Evolutionary conservation across 2,329 filamentous ascomycete genomes (phyloP).

Genomic region (Alternaria arborescens): DNA sequence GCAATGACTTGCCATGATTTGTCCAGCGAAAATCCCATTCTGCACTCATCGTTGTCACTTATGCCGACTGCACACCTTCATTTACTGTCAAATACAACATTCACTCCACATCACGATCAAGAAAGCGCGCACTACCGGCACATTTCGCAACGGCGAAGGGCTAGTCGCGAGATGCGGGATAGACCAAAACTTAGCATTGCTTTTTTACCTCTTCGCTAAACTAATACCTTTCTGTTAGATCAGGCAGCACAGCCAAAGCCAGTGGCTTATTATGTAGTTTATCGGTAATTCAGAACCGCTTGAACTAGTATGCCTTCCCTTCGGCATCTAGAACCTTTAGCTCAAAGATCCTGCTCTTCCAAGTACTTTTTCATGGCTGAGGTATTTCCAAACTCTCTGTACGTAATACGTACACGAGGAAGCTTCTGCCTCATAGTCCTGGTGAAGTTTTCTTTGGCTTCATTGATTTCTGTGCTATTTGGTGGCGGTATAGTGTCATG

Average conservation of each 20-base stretch:
- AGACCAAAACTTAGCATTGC: not conserved
- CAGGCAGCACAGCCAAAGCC: not conserved
- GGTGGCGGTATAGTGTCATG: not conserved
- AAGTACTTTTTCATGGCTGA: not conserved
- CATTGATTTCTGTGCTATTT: not conserved
- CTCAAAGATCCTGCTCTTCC: not conserved
- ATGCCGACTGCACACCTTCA: not conserved
- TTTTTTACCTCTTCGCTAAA: not conserved
- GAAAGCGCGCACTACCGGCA: not conserved
- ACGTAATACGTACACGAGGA: not conserved
- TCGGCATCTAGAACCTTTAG: not conserved
- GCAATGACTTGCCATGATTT: not conserved
- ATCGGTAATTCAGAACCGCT: not conserved
- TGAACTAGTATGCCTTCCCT: not conserved
- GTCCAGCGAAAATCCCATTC: not conserved
- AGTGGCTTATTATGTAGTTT: not conserved
- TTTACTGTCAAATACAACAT: not conserved
- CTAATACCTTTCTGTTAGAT: not conserved
- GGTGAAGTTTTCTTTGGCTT: not conserved
- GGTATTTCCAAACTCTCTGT: not conserved
- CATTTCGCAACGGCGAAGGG: not conserved
- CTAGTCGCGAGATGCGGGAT: not conserved
- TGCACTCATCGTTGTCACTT: not conserved
- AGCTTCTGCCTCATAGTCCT: not conserved
- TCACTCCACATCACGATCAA: not conserved